phyloP scores from a whole-genome alignment of 805 yeast genomes.

The Schizosaccharomyces lindneri region DNA sequence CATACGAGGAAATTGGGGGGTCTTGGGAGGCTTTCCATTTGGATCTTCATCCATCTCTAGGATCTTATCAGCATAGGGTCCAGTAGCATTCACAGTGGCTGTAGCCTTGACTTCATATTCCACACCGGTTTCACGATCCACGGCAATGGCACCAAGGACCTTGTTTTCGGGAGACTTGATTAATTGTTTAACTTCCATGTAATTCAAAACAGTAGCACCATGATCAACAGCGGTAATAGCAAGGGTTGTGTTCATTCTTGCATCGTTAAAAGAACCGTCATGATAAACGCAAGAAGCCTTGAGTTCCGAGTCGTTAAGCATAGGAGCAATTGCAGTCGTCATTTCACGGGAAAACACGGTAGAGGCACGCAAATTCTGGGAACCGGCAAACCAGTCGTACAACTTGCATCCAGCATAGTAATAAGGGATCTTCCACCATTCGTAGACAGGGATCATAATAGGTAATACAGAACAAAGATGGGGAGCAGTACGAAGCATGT shows the following conservation, averaged over 20 bases:
- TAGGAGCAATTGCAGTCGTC: conserved; percentile 58
- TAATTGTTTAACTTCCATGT: conserved; percentile 55
- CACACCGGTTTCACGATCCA: conserved; percentile 20
- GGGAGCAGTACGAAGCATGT: conserved; percentile 74
- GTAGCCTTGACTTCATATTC: conserved; percentile 8
- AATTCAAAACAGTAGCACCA: conserved; percentile 79
- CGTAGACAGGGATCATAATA: conserved; percentile 86
- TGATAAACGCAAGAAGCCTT: conserved; percentile 85
- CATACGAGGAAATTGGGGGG: conserved; percentile 26
- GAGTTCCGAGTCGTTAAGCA: conserved; percentile 51
- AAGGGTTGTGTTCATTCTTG: conserved; percentile 67
- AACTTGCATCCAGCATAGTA: conserved; percentile 74
- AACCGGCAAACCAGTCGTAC: conserved; percentile 83
- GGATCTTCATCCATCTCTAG: conserved; percentile 53
- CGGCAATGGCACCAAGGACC: conserved; percentile 51
- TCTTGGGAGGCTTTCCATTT: conserved; percentile 9
- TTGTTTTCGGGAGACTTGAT: conserved; percentile 31
- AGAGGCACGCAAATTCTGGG: conserved; percentile 56
- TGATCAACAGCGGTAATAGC: conserved; percentile 65
- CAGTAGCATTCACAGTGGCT: conserved; percentile 73
- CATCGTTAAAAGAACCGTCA: conserved; percentile 83
- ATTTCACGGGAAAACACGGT: conserved; percentile 42
- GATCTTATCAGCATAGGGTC: conserved; percentile 68
- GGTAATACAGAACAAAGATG: conserved; percentile 71
- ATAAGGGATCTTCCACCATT: conserved; percentile 88